Percentiles rank a stretch among this genome's conserved stretches.
These are phyloP conservation scores for Persicaria maculosa DNA, from an alignment of 148 eudicot genomes.

Conservation along the genomic window DNA sequence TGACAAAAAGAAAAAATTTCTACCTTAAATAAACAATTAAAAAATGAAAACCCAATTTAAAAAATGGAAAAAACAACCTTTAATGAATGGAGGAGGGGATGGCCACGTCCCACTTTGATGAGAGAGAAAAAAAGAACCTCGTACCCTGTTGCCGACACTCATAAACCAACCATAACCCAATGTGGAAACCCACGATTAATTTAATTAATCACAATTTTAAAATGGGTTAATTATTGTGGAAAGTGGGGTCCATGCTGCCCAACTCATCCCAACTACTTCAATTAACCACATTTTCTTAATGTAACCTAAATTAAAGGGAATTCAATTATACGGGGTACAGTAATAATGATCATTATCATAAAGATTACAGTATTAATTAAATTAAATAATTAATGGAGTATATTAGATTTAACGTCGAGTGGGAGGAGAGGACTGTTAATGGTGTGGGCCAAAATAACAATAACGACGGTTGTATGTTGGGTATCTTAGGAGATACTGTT, in stretches of 20 bases:
- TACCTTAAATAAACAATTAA: not conserved
- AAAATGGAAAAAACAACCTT: not conserved
- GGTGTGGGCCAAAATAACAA: not conserved
- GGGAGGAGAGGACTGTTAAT: constrained; percentile 6
- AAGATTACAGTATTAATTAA: too few relatives aligned
- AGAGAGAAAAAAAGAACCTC: not conserved
- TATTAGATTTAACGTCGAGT: not conserved
- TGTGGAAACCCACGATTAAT: constrained; percentile 2
- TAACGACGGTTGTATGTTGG: not conserved
- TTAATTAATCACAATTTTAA: not conserved
- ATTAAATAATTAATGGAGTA: too few relatives aligned
- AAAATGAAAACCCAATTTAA: not conserved
- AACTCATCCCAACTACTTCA: not conserved
- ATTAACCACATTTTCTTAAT: not conserved
- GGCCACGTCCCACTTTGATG: not conserved
- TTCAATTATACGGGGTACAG: not conserved
- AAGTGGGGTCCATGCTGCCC: constrained; percentile 6
- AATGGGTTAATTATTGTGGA: constrained; percentile 3
- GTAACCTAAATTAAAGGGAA: not conserved
- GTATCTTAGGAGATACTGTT: not conserved
- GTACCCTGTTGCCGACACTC: constrained; percentile 7
- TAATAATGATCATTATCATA: too few relatives aligned
- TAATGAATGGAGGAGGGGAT: not conserved
- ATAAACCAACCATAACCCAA: constrained; percentile 1
- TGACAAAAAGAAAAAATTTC: not conserved